Evolutionary conservation across 345 rosid species (phyloP).

Genomic region (Hibiscus trionum): DNA sequence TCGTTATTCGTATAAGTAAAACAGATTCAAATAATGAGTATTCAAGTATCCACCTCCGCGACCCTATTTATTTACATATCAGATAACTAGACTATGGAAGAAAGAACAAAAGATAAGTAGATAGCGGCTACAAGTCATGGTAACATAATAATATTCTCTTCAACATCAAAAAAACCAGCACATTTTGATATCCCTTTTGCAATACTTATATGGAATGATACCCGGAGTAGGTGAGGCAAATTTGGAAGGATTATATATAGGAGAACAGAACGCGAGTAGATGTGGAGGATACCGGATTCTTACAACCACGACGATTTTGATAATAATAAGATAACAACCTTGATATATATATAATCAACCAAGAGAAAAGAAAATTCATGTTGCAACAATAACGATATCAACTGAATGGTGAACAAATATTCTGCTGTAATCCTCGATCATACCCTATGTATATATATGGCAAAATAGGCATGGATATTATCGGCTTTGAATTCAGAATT

Average conservation of each 20-base stretch:
- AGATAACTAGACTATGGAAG: conserved; percentile 9
- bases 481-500: conserved; percentile 1
- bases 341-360: conserved; percentile 16
- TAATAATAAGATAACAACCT: neutral
- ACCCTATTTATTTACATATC: too few relatives aligned
- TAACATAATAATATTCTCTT: conserved; percentile 49
- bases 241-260: conserved; percentile 54
- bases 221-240: conserved; percentile 46
- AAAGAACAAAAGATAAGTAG: conserved; percentile 43
- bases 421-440: too few relatives aligned
- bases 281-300: conserved; percentile 14
- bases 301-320: neutral
- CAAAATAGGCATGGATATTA: neutral
- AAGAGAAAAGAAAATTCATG: conserved; percentile 65
- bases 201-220: conserved; percentile 50
- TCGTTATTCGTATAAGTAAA: too few relatives aligned
- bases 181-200: conserved; percentile 11
- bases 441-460: neutral
- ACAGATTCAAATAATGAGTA: too few relatives aligned
- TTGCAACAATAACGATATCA: conserved; percentile 10
- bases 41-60: too few relatives aligned
- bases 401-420: too few relatives aligned
- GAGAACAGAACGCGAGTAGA: conserved; percentile 35
- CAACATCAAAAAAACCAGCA: conserved; percentile 10
- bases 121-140: conserved; percentile 29